phyloP scores from a whole-genome alignment of 345 rosid species.

The Moringa oleifera region DNA sequence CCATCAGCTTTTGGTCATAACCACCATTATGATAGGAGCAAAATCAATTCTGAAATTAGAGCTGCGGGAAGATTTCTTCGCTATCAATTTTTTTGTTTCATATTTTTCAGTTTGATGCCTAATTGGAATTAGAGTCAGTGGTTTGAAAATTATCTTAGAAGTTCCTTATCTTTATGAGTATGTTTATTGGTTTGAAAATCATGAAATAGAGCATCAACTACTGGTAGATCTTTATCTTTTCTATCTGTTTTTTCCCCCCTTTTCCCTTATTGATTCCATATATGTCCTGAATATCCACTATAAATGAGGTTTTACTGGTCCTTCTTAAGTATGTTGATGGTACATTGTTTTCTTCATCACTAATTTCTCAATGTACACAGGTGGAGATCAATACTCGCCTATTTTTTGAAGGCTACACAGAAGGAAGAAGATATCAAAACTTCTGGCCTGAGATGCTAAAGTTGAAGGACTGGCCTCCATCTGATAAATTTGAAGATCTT shows the following conservation, averaged over 20 bases:
- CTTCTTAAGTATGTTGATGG: background rate
- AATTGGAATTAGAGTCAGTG: no score
- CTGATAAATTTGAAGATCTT: constrained; percentile 74
- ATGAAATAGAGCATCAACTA: no score
- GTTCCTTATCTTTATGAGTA: no score
- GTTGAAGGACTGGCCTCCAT: constrained; percentile 98
- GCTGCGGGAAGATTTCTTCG: background rate
- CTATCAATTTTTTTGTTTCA: no score
- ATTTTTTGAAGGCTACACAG: constrained; percentile 73
- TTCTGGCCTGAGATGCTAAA: constrained; percentile 95
- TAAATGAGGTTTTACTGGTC: background rate
- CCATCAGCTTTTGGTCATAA: background rate
- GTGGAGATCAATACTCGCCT: constrained; percentile 56
- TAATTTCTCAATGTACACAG: constrained; percentile 30
- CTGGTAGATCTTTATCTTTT: no score
- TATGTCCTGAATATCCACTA: background rate
- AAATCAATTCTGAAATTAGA: background rate
- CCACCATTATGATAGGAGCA: background rate
- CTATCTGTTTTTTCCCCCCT: background rate
- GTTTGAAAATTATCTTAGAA: no score
- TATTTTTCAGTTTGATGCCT: no score
- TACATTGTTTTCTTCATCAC: background rate
- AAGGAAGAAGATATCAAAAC: constrained; percentile 67
- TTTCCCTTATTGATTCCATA: background rate
- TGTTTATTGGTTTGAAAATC: no score